Evolutionary conservation across 768 basidiomycete species (phyloP).

Genomic region (Auriscalpium orientale): DNA sequence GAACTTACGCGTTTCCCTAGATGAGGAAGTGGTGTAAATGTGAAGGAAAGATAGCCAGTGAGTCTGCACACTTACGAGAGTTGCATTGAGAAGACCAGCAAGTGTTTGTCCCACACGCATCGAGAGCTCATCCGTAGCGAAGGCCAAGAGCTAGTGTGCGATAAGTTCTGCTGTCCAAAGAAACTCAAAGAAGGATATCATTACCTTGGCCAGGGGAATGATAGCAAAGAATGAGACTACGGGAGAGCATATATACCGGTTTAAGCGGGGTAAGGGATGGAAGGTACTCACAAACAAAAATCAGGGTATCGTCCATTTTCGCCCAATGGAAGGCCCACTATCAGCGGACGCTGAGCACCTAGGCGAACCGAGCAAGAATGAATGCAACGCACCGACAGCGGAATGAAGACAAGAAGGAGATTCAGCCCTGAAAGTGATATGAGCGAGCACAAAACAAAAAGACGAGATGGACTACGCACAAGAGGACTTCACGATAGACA

Average conservation of each 20-base stretch:
- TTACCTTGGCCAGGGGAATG: conserved; percentile 74
- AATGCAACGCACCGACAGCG: conserved; percentile 46
- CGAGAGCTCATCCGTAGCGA: conserved; percentile 82
- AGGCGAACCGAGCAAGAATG: not conserved
- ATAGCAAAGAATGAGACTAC: conserved; percentile 75
- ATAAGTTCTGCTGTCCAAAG: not conserved
- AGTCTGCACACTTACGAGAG: conserved; percentile 41
- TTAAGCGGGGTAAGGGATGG: not conserved
- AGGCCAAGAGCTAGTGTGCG: conserved; percentile 54
- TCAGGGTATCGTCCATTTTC: conserved; percentile 43
- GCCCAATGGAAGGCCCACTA: conserved; percentile 73
- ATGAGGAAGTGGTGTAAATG: not conserved
- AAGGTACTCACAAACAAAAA: conserved; percentile 63
- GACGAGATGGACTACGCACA: not conserved
- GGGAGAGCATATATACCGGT: not conserved
- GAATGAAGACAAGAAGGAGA: conserved; percentile 63
- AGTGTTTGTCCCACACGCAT: conserved; percentile 76
- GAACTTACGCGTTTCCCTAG: conserved; percentile 24
- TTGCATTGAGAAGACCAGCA: conserved; percentile 81
- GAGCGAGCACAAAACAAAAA: not conserved
- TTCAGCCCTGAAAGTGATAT: conserved; percentile 47
- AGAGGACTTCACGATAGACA: not conserved
- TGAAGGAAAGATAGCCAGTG: conserved; percentile 1
- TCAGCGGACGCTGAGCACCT: conserved; percentile 1
- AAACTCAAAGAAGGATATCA: not conserved